Base-by-base conservation (phyloP, 257 asterid species). In the Solanum appendiculatum region DNA sequence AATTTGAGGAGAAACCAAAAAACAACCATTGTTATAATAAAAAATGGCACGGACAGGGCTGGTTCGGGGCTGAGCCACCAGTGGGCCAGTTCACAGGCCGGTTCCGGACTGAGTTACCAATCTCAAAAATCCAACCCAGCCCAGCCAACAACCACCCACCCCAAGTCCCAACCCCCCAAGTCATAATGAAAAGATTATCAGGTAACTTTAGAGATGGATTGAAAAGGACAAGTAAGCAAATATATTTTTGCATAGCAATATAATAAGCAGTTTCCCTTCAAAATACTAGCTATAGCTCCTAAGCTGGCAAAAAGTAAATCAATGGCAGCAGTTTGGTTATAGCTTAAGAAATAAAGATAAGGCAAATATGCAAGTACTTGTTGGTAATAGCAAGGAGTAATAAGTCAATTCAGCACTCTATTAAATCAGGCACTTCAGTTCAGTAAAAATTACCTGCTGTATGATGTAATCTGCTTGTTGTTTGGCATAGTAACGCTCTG, bases 381-480 rank as follows among this genome's bases (percentile, higher is more conserved):
- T 15, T 77, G 63, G 63, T 77, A 42, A 75, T 25, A 40, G 83
- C 83, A 75, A 40, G 39, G 25, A 42, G 37, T 42, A 77, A 25
- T 25, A 56, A 25, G 37, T 12, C 36, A 15, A 77, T 77, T 42
- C 63, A 44, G 63, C 63, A 42, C 18, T 46, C 85, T 80, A 46
- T 46, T 27, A 60, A 29, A 46, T 27, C 5, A 80, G 66, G 85
- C 66, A 80, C 25, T 29, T 46, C 64, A 34, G 14, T 29, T 31
- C 18, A 46, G 11, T 46, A 63, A 89, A 70, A 73, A 66, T 21
- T 91, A 97, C 99, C 99, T 97, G 99, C 87, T 93, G 97, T 92
- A 94, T 89, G 89, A 95, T 91, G 92, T 97, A 95, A 54, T 94
- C 98, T 7, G 98, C 86, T 89, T 95, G 99, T 90, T 97, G 99